phyloP scores from a whole-genome alignment of 1,284 basidiomycete genomes.

The Prillingera fragicola region DNA sequence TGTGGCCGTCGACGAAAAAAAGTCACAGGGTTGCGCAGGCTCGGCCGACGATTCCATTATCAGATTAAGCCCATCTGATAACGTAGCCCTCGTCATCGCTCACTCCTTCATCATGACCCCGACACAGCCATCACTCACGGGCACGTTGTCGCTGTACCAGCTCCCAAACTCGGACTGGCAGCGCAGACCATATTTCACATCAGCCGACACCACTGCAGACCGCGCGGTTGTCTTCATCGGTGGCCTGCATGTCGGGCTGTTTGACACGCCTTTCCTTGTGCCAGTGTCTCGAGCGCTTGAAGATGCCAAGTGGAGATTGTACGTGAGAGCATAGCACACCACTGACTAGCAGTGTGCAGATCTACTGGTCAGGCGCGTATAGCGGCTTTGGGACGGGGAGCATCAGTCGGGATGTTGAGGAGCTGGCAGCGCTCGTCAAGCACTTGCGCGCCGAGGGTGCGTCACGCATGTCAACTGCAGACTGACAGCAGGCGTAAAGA shows the following conservation, averaged over 20 bases:
- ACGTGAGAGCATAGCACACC: conserved; percentile 8
- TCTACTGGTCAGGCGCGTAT: conserved; percentile 37
- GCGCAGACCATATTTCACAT: conserved; percentile 32
- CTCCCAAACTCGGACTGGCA: neutral
- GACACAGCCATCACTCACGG: neutral
- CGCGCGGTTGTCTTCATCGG: conserved; percentile 41
- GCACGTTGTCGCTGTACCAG: neutral
- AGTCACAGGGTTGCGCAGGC: too few relatives aligned
- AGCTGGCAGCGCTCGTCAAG: conserved; percentile 35
- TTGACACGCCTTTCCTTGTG: conserved; percentile 27
- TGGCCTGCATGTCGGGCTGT: conserved; percentile 38
- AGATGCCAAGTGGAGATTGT: conserved; percentile 39
- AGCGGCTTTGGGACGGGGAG: conserved; percentile 36
- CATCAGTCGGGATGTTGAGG: conserved; percentile 32
- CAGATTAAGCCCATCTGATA: too few relatives aligned
- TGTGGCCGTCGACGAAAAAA: too few relatives aligned
- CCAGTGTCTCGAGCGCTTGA: conserved; percentile 23
- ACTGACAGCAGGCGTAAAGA: conserved; percentile 12
- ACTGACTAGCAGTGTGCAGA: conserved; percentile 28
- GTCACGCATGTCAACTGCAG: neutral
- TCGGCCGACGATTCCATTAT: too few relatives aligned
- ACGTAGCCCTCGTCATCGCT: too few relatives aligned
- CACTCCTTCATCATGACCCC: too few relatives aligned
- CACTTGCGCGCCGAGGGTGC: conserved; percentile 30
- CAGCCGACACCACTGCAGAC: conserved; percentile 23